Conservation (phyloP, 164 flowering plant genomes). For the Chimonanthus praecox region DNA sequence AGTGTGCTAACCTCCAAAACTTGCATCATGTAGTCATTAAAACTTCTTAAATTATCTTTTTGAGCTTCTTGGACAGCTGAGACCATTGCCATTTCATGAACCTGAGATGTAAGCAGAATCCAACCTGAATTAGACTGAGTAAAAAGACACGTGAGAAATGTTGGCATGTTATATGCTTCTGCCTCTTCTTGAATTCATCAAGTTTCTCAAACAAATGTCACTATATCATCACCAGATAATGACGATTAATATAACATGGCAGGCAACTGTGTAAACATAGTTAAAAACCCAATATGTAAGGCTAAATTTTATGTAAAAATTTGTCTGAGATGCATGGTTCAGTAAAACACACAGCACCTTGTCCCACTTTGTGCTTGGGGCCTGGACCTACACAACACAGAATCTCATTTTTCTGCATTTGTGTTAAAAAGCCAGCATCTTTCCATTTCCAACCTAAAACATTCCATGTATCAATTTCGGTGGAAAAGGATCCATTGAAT, state of each 20-base stretch:
- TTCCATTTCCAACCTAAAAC: not conserved
- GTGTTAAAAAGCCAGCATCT: not conserved
- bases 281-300: not conserved
- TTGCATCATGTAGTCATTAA: constrained; percentile 86
- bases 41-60: constrained; percentile 85
- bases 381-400: too few species aligned
- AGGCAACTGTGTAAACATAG: not conserved
- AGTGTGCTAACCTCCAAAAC: constrained; percentile 64
- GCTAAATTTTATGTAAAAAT: too few species aligned
- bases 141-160: too few species aligned
- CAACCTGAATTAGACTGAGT: not conserved
- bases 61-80: constrained; percentile 98
- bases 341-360: not conserved
- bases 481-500: not conserved
- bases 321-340: not conserved
- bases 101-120: constrained; percentile 35
- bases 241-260: not conserved
- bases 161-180: not conserved
- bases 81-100: constrained; percentile 97
- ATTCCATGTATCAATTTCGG: not conserved
- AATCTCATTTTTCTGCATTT: too few species aligned
- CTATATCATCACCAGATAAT: not conserved
- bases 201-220: not conserved
- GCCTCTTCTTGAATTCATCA: not conserved
- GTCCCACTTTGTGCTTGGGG: not conserved